These are phyloP conservation scores for Endocarpon pusillum DNA, from an alignment of 495 filamentous ascomycete species.

Conservation along the genomic window DNA sequence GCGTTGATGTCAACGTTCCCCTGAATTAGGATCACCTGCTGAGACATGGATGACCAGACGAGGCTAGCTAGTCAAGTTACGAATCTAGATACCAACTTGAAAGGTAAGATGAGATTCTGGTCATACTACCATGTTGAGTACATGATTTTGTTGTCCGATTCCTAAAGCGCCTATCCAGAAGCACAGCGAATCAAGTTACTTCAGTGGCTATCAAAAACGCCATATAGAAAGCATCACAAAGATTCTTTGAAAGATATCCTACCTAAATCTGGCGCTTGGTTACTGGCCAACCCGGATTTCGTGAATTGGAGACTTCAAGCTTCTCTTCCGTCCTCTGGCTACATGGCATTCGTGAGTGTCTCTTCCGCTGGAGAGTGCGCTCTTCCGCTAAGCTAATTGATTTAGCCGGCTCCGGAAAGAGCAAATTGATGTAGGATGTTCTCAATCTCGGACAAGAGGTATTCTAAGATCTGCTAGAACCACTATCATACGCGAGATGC, in stretches of 20 bases:
- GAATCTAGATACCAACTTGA: no score
- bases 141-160: no score
- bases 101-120: no score
- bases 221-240: neutral
- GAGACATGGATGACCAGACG: no score
- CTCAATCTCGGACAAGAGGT: neutral
- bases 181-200: neutral
- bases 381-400: neutral
- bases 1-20: no score
- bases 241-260: neutral
- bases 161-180: no score
- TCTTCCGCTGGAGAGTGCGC: no score
- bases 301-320: neutral
- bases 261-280: neutral
- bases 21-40: no score
- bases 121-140: no score
- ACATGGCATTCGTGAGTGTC: constrained; percentile 4
- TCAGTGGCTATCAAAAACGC: neutral
- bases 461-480: no score
- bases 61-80: no score
- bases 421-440: constrained; percentile 2
- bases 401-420: constrained; percentile 8
- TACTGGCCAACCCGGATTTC: neutral
- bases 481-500: no score
- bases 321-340: constrained; percentile 3